Base-by-base conservation (phyloP, 768 basidiomycete genomes). In the Lactarius evosmus region DNA sequence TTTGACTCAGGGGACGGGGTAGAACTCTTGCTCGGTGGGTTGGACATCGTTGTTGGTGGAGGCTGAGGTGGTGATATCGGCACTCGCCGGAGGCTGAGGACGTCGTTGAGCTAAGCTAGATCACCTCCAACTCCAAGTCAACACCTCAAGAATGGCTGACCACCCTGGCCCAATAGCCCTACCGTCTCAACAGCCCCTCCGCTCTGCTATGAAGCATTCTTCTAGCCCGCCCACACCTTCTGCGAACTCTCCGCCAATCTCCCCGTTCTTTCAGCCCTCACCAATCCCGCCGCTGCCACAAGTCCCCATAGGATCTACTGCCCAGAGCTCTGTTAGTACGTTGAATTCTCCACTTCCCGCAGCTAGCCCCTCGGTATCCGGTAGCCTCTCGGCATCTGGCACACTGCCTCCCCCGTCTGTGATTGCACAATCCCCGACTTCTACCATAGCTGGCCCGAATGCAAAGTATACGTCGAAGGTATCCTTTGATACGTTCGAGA, bases 401-500 rank as follows among this genome's bases (percentile, higher is more conserved):
- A 51, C n/a, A 30, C 17, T 34, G 17, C 67, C 17, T 67, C 59
- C 46, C 60, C 61, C 44, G n/a, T 44, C 56, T 19, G 66, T 27
- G 1, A 16, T 9, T 16, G 17, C 6, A 30, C 57, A 60, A 11
- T 66, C 65, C 9, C 61, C 65, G 25, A 60, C 53, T 12, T 71
- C 65, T 36, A 68, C 69, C 32, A 60, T 73, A 17, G 64, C 70
- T 22, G 65, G 72, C n/a, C 67, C 72, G 11, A 71, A 74, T 68
- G 59, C 64, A 41, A 70, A 74, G 9, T 73, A 75, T 67, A 87
- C 84, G 9, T 82, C 85, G 9, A 88, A 89, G 69, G 92, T 93
- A 27, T 90, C 89, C 2, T 93, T 93, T 72, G 92, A 93, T 73
- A 93, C 91, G 0, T 91, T 94, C 61, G 90, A 92, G 76, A 91